These are phyloP conservation scores for Ettlia oleoabundans DNA, from an alignment of 139 green algal species.

Conservation along the genomic window DNA sequence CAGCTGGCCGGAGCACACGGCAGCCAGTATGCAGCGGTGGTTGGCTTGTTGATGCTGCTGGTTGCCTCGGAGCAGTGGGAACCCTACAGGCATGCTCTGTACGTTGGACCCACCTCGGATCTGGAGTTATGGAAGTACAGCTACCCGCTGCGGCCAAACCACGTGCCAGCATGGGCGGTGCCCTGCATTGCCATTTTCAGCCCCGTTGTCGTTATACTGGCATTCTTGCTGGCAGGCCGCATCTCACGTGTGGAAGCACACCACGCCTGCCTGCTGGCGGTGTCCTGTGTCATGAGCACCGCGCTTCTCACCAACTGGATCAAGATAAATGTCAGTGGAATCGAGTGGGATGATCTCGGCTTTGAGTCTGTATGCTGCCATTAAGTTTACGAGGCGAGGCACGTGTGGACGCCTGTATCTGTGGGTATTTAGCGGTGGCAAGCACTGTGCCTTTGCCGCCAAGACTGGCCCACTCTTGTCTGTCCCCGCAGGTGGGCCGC, in stretches of 20 bases:
- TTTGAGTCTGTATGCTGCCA: not conserved
- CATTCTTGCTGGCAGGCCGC: not conserved
- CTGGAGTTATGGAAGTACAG: constrained; percentile 18
- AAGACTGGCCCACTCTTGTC: not conserved
- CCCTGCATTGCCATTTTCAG: constrained; percentile 15
- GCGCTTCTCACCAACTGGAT: constrained; percentile 45
- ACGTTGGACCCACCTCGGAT: constrained; percentile 15
- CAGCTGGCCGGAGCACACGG: not conserved
- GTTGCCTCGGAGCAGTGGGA: not conserved
- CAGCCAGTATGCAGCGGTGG: not conserved
- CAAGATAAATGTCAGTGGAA: constrained; percentile 35
- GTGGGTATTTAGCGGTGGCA: no score
- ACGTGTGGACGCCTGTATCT: no score
- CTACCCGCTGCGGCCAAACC: constrained; percentile 30
- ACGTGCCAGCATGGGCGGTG: constrained; percentile 38
- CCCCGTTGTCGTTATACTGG: not conserved
- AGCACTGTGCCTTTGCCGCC: no score
- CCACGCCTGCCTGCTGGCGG: constrained; percentile 8
- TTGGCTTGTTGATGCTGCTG: not conserved
- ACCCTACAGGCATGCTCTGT: not conserved
- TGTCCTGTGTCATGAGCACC: constrained; percentile 18
- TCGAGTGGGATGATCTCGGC: not conserved
- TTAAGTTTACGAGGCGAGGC: no score
- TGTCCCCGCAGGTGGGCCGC: constrained; percentile 46
- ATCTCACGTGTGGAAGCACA: constrained; percentile 23